These are phyloP conservation scores for Rhodomyrtus tomentosa DNA, from an alignment of 345 rosid genomes.

Conservation along the genomic window DNA sequence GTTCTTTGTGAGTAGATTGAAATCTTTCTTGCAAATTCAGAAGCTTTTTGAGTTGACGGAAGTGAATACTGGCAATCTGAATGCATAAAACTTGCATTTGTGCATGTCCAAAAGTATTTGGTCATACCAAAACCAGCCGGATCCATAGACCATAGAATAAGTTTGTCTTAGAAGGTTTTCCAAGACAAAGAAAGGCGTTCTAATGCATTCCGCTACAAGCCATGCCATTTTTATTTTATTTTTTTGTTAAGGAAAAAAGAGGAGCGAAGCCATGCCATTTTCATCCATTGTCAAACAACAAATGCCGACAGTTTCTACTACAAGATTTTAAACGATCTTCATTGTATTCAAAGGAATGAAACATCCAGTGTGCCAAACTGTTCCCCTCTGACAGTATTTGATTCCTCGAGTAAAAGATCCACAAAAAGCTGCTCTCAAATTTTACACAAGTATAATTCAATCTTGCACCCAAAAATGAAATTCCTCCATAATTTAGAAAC, in stretches of 20 bases:
- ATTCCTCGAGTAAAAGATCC: neutral
- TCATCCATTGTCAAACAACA: neutral
- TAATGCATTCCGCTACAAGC: neutral
- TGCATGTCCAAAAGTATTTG: neutral
- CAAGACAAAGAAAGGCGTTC: neutral
- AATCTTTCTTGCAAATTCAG: neutral
- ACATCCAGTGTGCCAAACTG: neutral
- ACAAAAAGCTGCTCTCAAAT: neutral
- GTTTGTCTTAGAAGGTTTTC: neutral
- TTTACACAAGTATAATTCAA: neutral
- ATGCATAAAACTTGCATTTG: neutral
- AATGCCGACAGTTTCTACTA: neutral
- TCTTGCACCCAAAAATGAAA: neutral
- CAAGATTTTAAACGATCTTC: neutral
- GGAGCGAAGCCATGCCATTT: neutral
- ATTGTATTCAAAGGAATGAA: neutral
- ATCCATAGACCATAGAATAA: neutral
- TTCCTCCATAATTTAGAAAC: constrained; percentile 14
- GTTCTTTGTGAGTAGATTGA: neutral
- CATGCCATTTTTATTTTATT: no score
- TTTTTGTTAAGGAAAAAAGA: no score
- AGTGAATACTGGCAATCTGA: neutral
- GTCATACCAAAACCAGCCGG: neutral
- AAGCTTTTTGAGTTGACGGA: neutral
- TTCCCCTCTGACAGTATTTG: neutral